Percentiles rank a stretch among this genome's conserved stretches.
These are phyloP conservation scores for Hyaloscypha variabilis DNA, from an alignment of 495 filamentous ascomycete species.

Conservation along the genomic window DNA sequence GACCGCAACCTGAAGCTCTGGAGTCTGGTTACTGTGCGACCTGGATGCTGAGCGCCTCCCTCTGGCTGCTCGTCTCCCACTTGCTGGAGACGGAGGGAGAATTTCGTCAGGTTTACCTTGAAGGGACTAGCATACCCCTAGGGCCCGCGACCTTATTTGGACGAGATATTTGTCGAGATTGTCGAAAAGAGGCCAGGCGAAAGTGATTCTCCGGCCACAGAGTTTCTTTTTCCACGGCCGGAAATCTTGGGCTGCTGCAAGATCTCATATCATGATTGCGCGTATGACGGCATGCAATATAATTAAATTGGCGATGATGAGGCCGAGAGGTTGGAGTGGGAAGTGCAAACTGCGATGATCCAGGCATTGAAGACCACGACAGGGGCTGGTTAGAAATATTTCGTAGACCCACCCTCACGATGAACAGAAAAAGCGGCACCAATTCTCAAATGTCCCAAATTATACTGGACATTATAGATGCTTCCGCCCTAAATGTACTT, in stretches of 20 bases:
- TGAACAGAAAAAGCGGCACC: no score
- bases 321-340: not conserved
- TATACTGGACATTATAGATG: no score
- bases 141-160: conserved; percentile 26
- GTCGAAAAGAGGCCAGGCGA: not conserved
- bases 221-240: not conserved
- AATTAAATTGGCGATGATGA: conserved; percentile 2
- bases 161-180: conserved; percentile 9
- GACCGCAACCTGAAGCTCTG: not conserved
- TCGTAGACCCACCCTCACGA: no score
- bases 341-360: conserved; percentile 16
- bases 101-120: conserved; percentile 26
- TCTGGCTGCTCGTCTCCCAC: conserved; percentile 29
- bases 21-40: not conserved
- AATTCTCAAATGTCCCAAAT: no score
- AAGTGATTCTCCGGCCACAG: not conserved
- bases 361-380: conserved; percentile 1
- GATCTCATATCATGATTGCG: conserved; percentile 11
- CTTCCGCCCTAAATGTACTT: no score
- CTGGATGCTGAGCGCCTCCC: not conserved
- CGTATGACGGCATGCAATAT: conserved; percentile 13
- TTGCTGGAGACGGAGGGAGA: conserved; percentile 30
- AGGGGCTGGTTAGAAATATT: not conserved
- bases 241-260: conserved; percentile 5
- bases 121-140: conserved; percentile 17